These are phyloP conservation scores for Salvia splendens DNA, from an alignment of 257 asterid genomes.

Conservation along the genomic window DNA sequence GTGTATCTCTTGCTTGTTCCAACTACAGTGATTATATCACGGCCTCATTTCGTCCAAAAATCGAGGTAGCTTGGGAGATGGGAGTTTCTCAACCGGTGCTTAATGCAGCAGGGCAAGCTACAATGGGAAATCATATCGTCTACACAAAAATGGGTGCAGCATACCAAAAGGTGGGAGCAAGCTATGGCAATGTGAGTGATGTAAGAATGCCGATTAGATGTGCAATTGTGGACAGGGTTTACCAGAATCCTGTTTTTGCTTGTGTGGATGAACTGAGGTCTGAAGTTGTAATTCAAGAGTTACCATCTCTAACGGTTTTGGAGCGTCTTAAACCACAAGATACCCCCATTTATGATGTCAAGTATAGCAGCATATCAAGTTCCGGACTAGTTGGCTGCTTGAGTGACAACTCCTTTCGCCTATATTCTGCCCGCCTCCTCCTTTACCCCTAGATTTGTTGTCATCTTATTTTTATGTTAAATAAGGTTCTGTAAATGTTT, in stretches of 20 bases:
- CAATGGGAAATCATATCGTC: constrained; percentile 61
- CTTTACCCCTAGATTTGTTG: not conserved
- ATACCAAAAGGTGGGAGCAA: constrained; percentile 56
- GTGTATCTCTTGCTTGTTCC: constrained; percentile 81
- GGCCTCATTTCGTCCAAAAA: constrained; percentile 90
- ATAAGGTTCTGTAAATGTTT: too few species aligned
- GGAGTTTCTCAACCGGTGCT: constrained; percentile 51
- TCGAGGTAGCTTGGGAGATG: constrained; percentile 41
- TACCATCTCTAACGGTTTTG: constrained; percentile 54
- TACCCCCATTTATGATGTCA: constrained; percentile 64
- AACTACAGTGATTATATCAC: constrained; percentile 56
- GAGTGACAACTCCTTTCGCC: constrained; percentile 57
- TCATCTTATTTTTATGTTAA: not conserved
- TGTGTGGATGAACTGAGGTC: constrained; percentile 61
- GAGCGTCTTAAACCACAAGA: constrained; percentile 48
- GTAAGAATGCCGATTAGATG: constrained; percentile 69
- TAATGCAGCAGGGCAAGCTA: constrained; percentile 51
- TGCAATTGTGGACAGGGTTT: constrained; percentile 56
- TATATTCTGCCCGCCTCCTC: constrained; percentile 50
- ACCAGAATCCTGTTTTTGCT: constrained; percentile 54
- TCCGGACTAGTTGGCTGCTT: constrained; percentile 70
- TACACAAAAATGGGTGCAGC: constrained; percentile 52
- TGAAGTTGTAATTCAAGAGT: constrained; percentile 63
- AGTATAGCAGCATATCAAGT: constrained; percentile 40
- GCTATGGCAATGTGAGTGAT: constrained; percentile 55